A percentile compares a stretch with the other conserved stretches of the same genome.
These are phyloP conservation scores for Lichenothelia convexa DNA, from an alignment of 495 filamentous ascomycete species.

Conservation along the genomic window DNA sequence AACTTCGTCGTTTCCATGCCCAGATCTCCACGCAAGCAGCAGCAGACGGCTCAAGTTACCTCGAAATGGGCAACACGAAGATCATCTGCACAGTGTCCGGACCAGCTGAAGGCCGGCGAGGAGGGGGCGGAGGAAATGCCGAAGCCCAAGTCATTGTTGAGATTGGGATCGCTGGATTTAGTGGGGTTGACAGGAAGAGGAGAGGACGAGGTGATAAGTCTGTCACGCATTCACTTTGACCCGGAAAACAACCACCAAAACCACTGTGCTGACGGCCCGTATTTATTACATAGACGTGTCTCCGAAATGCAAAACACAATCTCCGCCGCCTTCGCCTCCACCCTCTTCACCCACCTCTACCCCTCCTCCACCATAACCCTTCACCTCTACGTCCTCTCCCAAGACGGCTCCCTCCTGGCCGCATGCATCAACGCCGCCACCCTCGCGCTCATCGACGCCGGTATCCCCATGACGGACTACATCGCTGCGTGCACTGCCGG, in stretches of 20 bases:
- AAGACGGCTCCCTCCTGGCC: constrained; percentile 81
- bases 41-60: constrained; percentile 74
- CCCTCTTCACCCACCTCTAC: constrained; percentile 70
- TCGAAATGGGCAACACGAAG: constrained; percentile 93
- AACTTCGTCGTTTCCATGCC: constrained; percentile 73
- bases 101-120: constrained; percentile 46
- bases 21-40: constrained; percentile 82
- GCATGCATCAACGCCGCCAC: constrained; percentile 82
- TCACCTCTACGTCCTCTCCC: constrained; percentile 67
- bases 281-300: constrained; percentile 37
- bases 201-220: constrained; percentile 51
- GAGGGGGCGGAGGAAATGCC: constrained; percentile 25
- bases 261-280: background rate
- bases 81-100: constrained; percentile 84
- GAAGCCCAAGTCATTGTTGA: constrained; percentile 58
- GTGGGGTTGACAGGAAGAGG: constrained; percentile 66
- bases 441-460: constrained; percentile 82
- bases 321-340: constrained; percentile 48
- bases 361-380: constrained; percentile 73
- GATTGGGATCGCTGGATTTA: constrained; percentile 74
- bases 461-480: constrained; percentile 85
- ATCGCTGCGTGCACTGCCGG: constrained; percentile 76
- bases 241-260: background rate
- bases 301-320: constrained; percentile 66
- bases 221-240: background rate